Evolutionary conservation across 441 rosid species (phyloP), one percentile per base, ranked within the genome.

Genomic region (Melastoma candidum): DNA sequence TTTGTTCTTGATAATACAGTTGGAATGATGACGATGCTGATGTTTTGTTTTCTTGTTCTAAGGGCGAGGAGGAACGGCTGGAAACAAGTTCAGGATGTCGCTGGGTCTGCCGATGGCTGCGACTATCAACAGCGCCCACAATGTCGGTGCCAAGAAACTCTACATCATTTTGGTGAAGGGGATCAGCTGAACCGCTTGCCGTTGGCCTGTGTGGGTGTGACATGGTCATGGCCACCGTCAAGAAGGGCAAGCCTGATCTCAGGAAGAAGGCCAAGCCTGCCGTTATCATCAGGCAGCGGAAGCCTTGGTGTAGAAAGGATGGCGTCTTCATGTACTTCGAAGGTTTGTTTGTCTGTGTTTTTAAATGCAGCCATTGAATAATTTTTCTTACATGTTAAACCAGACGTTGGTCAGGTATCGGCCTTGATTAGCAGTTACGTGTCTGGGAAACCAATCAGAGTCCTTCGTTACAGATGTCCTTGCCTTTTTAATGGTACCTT

Each of bases 331-430:
- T 56, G 60, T 56, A 56, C 50, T 56, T 56, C 0, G 60, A 56
- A 46, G 60, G 60, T 46, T 1, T 17, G 22, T 17, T 17, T 17
- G 22, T 17, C 22, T 17, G 22, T 17, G 22, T 17, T 17, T 17
- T 17, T 17, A 17, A 17, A 17, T 43, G 13, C 26, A 51, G 32
- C 11, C 7, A 7, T 6, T 24, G 6, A n/a, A 32, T 3, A 10
- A 5, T 5, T 17, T 17, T 17, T 17, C 22, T 17, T 17, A 17
- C 22, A 17, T 44, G 22, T 17, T 17, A 17, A 26, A 43, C 85
- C 95, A 79, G 84, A 50, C 79, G 63, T 77, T 61, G 77, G 95
- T 88, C 89, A 88, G 59, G 92, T 83, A 56, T 81, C 80, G 63
- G 56, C 75, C 68, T 51, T 52, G 61, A 11, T 51, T 49, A 7